Percentiles rank a stretch among this genome's conserved stretches.
These are phyloP conservation scores for Neurospora sp. DNA, from an alignment of 495 filamentous ascomycete genomes.

Conservation along the genomic window DNA sequence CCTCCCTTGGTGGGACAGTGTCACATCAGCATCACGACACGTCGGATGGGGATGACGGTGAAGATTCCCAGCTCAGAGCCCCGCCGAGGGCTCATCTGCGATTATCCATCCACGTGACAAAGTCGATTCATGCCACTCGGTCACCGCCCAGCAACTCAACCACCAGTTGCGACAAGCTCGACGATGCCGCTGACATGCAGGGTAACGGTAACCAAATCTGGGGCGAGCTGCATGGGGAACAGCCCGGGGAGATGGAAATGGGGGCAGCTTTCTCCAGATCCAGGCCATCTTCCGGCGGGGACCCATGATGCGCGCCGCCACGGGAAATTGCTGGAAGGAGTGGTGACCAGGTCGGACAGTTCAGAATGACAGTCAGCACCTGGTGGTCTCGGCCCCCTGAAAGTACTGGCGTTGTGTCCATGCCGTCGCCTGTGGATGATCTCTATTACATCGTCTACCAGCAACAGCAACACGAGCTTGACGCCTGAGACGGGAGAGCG, in stretches of 20 bases:
- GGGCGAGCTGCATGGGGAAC: background rate
- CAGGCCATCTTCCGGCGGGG: background rate
- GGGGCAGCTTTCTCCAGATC: background rate
- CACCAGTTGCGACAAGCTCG: background rate
- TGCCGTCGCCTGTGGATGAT: background rate
- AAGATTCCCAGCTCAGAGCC: slow-evolving; percentile 4
- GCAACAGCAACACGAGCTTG: background rate
- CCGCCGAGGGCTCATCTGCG: slow-evolving; percentile 15
- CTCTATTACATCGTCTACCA: background rate
- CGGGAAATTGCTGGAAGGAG: background rate
- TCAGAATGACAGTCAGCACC: background rate
- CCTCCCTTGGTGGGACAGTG: background rate
- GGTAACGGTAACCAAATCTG: background rate
- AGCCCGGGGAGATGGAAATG: background rate
- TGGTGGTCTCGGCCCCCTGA: background rate
- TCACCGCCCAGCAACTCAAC: background rate
- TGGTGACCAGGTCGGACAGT: background rate
- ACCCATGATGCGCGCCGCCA: background rate
- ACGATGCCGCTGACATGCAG: background rate
- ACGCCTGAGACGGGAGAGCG: background rate
- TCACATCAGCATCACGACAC: background rate
- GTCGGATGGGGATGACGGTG: background rate
- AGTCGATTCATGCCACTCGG: slow-evolving; percentile 6
- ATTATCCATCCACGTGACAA: slow-evolving; percentile 12
- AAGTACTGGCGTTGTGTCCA: background rate